A percentile compares a stretch with the other conserved stretches of the same genome.
Conservation (phyloP, 164 flowering plant species). For the Stephania japonica region DNA sequence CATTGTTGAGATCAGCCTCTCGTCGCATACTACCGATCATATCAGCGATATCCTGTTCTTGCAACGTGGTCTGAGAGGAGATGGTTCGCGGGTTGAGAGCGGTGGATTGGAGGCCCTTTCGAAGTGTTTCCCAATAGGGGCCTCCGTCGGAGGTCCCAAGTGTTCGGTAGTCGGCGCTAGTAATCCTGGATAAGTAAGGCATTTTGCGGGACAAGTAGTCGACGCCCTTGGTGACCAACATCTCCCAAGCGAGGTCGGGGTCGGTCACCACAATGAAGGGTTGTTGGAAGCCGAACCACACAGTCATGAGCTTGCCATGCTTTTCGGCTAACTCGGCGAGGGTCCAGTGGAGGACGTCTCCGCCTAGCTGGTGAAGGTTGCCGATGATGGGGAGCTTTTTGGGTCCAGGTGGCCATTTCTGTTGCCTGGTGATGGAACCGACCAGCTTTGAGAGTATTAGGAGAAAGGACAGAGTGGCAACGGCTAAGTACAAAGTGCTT, state of each 20-base stretch:
- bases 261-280: slow-evolving; percentile 16
- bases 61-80: slow-evolving; percentile 8
- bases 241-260: slow-evolving; percentile 13
- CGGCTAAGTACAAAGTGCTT: background rate
- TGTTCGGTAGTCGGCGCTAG: slow-evolving; percentile 11
- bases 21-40: slow-evolving; percentile 5
- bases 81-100: slow-evolving; percentile 4
- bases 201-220: background rate
- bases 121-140: slow-evolving; percentile 12
- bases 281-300: slow-evolving; percentile 7
- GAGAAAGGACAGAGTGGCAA: background rate
- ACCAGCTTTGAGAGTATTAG: background rate
- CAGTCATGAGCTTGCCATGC: slow-evolving; percentile 10
- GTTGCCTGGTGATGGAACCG: background rate
- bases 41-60: slow-evolving; percentile 6
- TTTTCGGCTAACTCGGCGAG: slow-evolving; percentile 9
- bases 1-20: slow-evolving; percentile 12
- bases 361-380: slow-evolving; percentile 11
- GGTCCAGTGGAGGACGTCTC: slow-evolving; percentile 4
- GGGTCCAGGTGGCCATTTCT: slow-evolving; percentile 15
- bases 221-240: slow-evolving; percentile 9
- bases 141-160: slow-evolving; percentile 4
- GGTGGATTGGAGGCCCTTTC: slow-evolving; percentile 12
- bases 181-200: slow-evolving; percentile 1
- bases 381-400: slow-evolving; percentile 10